A percentile compares a stretch with the other conserved stretches of the same genome.
These are phyloP conservation scores for Clarireedia sp. DNA, from an alignment of 2,329 filamentous ascomycete species.

Conservation along the genomic window DNA sequence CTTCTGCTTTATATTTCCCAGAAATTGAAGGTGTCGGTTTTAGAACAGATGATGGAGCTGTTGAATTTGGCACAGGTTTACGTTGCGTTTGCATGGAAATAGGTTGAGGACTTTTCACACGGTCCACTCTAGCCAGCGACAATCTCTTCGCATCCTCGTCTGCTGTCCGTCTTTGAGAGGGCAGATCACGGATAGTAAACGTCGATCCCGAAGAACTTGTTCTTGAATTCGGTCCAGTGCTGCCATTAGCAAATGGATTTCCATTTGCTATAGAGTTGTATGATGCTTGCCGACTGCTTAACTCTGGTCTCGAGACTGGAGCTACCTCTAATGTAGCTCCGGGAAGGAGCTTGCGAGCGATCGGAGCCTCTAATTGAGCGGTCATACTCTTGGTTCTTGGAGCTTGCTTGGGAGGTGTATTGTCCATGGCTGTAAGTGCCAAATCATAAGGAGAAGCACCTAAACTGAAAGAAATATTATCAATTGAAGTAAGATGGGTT, in stretches of 20 bases:
- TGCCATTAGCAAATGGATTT: not conserved
- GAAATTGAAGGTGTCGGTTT: not conserved
- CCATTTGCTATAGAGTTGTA: not conserved
- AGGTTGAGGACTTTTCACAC: slow-evolving; percentile 1
- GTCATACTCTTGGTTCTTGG: slow-evolving; percentile 20
- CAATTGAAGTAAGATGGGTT: slow-evolving; percentile 19
- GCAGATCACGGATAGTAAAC: slow-evolving; percentile 9
- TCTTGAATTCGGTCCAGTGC: not conserved
- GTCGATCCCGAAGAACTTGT: slow-evolving; percentile 1
- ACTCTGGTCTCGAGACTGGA: not conserved
- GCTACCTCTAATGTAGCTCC: not conserved
- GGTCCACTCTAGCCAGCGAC: slow-evolving; percentile 2
- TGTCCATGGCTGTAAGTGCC: slow-evolving; percentile 8
- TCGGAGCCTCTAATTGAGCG: slow-evolving; percentile 5
- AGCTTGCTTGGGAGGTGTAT: not conserved
- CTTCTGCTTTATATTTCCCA: not conserved
- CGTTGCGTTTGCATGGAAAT: slow-evolving; percentile 15
- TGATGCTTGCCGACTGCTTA: slow-evolving; percentile 2
- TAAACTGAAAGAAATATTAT: slow-evolving; percentile 17
- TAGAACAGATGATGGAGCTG: not conserved
- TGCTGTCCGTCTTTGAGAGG: slow-evolving; percentile 3
- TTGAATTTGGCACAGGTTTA: not conserved
- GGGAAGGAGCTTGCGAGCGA: not conserved
- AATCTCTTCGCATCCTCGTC: slow-evolving; percentile 7
- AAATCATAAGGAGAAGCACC: slow-evolving; percentile 23